Evolutionary conservation across 306 rosid species (phyloP).

Genomic region (Castanea mollissima): DNA sequence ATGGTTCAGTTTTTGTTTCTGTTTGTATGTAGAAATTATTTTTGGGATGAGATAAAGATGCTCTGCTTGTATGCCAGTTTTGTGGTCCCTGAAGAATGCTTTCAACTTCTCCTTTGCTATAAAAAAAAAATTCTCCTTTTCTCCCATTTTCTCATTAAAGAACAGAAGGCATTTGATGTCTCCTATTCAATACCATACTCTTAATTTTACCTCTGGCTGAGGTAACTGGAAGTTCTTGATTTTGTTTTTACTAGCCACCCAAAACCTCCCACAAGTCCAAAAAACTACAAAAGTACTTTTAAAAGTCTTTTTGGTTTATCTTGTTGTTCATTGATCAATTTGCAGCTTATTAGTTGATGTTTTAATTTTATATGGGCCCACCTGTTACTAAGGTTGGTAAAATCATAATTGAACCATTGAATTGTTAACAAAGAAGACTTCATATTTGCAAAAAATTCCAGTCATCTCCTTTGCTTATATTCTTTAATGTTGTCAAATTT

Average conservation of each 20-base stretch:
- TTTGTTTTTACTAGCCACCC: slow-evolving; percentile 9
- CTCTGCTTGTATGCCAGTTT: neutral
- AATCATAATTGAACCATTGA: neutral
- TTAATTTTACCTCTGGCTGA: slow-evolving; percentile 22
- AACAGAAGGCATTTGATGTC: slow-evolving; percentile 25
- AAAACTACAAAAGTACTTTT: neutral
- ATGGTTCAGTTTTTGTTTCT: slow-evolving; percentile 12
- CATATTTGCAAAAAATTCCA: neutral
- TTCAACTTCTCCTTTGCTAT: neutral
- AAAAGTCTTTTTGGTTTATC: neutral
- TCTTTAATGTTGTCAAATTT: neutral
- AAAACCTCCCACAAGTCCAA: neutral
- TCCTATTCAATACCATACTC: slow-evolving; percentile 20
- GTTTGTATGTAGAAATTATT: neutral
- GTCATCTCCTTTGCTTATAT: slow-evolving; percentile 3
- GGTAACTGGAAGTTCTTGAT: slow-evolving; percentile 24
- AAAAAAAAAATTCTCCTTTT: neutral
- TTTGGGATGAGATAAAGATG: neutral
- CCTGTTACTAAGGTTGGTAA: neutral
- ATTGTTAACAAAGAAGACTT: neutral
- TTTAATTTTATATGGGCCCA: slow-evolving; percentile 7
- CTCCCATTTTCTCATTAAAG: slow-evolving; percentile 14
- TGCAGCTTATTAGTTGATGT: slow-evolving; percentile 18
- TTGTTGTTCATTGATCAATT: slow-evolving; percentile 18
- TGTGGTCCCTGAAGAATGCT: slow-evolving; percentile 6